Evolutionary conservation across 2,329 filamentous ascomycete species (phyloP), one percentile per base, ranked within the genome.

Genomic region (Talaromyces verruculosus): DNA sequence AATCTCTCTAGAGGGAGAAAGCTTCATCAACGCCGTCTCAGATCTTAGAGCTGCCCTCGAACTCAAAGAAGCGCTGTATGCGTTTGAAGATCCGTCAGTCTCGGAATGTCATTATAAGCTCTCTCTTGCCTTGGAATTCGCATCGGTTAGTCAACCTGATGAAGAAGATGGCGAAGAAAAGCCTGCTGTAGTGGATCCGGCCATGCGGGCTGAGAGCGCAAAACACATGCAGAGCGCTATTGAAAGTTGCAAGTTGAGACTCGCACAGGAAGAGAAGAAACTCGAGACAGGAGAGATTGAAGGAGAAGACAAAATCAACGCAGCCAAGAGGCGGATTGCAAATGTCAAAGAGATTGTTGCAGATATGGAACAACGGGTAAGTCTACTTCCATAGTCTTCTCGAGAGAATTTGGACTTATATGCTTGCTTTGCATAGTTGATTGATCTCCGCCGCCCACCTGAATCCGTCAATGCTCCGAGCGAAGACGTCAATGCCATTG

Each of bases 51-150:
- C 89, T 15, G 89, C 93, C 0, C 86, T 98, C 59, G 86, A 86
- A 47, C 87, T 96, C 73, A 96, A 96, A 79, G 81, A 91, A 71
- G 85, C 90, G 61, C 84, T 98, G 2, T 93, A 92, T 75, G 85
- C 91, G 0, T 84, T 89, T 60, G 92, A 96, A 68, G 92, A 91
- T 15, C 91, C 93, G 71, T 85, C 96, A 61, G 86, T 98, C 65
- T 94, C 95, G 49, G 95, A 99, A 81, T 94, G 92, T 17, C 93
- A 99, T 81, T 99, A 91, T 83, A 98, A 97, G 80, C 88, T 99
- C 30, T 97, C 94, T 0, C 86, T 99, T 17, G 95, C 95, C 0
- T 85, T 99, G 33, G 95, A 99, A 75, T 98, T 98, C 72, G 92
- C 92, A 3, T 95, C 92, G 0, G 87, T 95, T 55, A 39, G 80